Evolutionary conservation across 306 rosid genomes (phyloP), one percentile per base, ranked within the genome.

Genomic region (Vigna mungo): DNA sequence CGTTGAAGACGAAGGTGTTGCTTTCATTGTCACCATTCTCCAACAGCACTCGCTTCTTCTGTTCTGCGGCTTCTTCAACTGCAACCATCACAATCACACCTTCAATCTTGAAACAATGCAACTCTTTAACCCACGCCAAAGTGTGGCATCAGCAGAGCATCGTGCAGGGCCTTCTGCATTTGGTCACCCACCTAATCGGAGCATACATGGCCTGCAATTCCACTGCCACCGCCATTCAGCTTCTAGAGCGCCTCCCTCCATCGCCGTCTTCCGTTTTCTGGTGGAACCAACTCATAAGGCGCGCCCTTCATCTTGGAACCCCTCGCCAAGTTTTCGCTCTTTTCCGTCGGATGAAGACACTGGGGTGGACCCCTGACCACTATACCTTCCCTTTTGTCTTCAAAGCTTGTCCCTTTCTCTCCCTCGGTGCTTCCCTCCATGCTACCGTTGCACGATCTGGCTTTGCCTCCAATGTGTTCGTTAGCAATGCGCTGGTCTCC

Each of bases 201-300:
- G 13, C 84, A 6, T 93, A 89, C 86, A 80, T 90, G 15, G 49
- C 87, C 55, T 73, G 77, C 75, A 48, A 85, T 56, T 89, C 87
- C 15, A 79, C 84, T 0, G 5, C 43, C 3, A 65, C 64, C 2
- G 91, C 96, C 16, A 32, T 85, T 82, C 47, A 14, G 16, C 67
- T 89, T 62, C 90, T 93, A 41, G 69, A 88, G 70, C 77, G 75
- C 51, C 86, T 88, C 25, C 30, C 60, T 13, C 96, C 94, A 1
- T 84, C 83, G 1, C 61, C 82, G 0, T 37, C 66, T 3, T 48
- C 76, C 5, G 88, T 93, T 46, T 93, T 52, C 68, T 90, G 96
- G 98, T 93, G 98, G 98, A 90, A 93, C 27, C 90, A 85, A 7
- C 76, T 90, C 54, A 90, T 93, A 52, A 82, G 91, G 68, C 81